Evolutionary conservation across 441 rosid genomes (phyloP), one percentile per base, ranked within the genome.

Genomic region (Biscutella laevigata): DNA sequence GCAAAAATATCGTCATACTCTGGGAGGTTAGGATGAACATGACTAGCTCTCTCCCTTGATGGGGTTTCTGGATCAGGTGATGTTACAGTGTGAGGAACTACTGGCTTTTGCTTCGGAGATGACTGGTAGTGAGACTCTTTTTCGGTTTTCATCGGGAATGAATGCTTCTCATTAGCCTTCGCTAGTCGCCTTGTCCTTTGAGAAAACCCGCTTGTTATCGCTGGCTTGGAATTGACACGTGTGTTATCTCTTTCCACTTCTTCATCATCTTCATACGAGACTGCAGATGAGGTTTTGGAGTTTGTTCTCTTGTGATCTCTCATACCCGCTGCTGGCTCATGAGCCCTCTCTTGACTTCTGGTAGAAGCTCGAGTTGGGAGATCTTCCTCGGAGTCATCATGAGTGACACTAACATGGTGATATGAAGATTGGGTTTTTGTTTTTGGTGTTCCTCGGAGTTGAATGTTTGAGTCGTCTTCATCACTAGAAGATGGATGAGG

Each of bases 11-110:
- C 35, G 8, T 91, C 96, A 32, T 64, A 83, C 30, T 91, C 98
- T 1, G 96, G 96, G 65, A 87, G 98, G 53, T 91, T 91, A 6
- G 98, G 98, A 62, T 91, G 98, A 60, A 87, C 95, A 59, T 91
- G 98, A 61, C 82, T 76, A 22, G 88, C 78, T 71, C 62, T 74
- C 59, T 67, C 79, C 51, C 41, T 72, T 15, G 77, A 72, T 16
- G 73, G 69, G 22, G 69, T 62, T 19, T 68, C 73, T 56, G 65
- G 60, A 51, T 68, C 68, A 0, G 64, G 68, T 37, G 55, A 42
- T 29, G 6, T 42, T 42, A 50, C 55, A 28, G 34, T 48, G 21
- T 50, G 53, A 20, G 57, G 14, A 33, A 40, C 52, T 50, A 35
- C 53, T 19, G 61, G 11, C 57, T 38, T 39, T 19, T 40, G 53